These are phyloP conservation scores for Bathelium albidoporum DNA, from an alignment of 495 filamentous ascomycete genomes.

Conservation along the genomic window DNA sequence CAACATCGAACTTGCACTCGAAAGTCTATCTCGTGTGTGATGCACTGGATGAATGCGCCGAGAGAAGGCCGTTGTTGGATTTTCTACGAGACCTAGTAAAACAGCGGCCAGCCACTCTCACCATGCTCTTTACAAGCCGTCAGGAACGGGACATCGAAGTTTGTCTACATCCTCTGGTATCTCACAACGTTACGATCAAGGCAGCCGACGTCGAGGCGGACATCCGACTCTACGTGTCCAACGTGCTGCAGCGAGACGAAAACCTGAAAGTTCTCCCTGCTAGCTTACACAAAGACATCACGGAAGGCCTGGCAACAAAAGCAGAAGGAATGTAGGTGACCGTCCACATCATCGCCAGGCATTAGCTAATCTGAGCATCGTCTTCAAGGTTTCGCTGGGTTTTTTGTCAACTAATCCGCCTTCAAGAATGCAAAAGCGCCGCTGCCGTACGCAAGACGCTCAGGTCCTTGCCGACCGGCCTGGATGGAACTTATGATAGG, in stretches of 20 bases:
- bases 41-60: constrained; percentile 19
- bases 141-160: constrained; percentile 17
- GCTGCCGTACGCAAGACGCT: not conserved
- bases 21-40: constrained; percentile 16
- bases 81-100: constrained; percentile 2
- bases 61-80: constrained; percentile 11
- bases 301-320: not conserved
- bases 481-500: not conserved
- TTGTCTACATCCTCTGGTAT: constrained; percentile 1
- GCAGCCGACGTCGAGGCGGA: constrained; percentile 13
- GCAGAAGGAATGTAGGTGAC: not conserved
- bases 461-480: not conserved
- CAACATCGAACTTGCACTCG: not conserved
- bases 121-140: constrained; percentile 18
- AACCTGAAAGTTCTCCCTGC: not conserved
- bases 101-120: constrained; percentile 9
- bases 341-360: too few species aligned
- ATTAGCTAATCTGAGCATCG: too few species aligned
- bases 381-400: constrained; percentile 5
- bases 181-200: constrained; percentile 12
- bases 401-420: not conserved
- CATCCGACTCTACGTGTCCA: constrained; percentile 15
- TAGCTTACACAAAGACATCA: not conserved
- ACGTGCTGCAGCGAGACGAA: constrained; percentile 4
- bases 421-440: not conserved